phyloP scores from a whole-genome alignment of 257 asterid genomes.

The Sherardia arvensis region DNA sequence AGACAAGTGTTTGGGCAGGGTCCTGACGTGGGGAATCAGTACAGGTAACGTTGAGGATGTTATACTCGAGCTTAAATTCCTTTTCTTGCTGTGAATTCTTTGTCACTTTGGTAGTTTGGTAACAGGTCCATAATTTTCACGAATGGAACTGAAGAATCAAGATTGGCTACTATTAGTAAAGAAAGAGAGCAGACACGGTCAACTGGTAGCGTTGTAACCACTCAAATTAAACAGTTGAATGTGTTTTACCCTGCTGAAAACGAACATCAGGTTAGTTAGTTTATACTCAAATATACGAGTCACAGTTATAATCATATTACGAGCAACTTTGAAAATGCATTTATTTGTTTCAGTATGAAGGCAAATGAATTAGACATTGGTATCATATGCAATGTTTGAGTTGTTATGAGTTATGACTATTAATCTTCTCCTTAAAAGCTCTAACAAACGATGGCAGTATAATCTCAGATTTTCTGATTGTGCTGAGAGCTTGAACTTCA shows the following conservation, averaged over 20 bases:
- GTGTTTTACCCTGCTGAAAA: constrained; percentile 76
- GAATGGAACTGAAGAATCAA: constrained; percentile 77
- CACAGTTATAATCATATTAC: constrained; percentile 1
- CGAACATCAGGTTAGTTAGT: constrained; percentile 75
- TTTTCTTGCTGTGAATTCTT: neutral
- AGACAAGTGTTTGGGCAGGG: constrained; percentile 99
- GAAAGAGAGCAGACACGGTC: constrained; percentile 91
- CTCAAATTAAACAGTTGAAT: constrained; percentile 71
- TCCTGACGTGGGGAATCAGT: constrained; percentile 95
- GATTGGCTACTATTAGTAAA: constrained; percentile 82
- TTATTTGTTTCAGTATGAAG: neutral
- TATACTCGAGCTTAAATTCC: constrained; percentile 6
- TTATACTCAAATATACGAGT: neutral
- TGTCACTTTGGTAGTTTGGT: constrained; percentile 1
- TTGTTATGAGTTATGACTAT: neutral
- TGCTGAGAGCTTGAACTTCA: neutral
- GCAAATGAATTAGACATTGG: neutral
- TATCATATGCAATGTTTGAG: neutral
- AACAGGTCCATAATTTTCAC: constrained; percentile 85
- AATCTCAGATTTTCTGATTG: neutral
- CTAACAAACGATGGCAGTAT: neutral
- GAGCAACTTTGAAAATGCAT: neutral
- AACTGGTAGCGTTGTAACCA: constrained; percentile 65
- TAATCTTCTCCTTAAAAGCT: neutral
- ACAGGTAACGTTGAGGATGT: constrained; percentile 44